Evolutionary conservation across 2,329 filamentous ascomycete species (phyloP).

Genomic region (Monosporascus sp.): DNA sequence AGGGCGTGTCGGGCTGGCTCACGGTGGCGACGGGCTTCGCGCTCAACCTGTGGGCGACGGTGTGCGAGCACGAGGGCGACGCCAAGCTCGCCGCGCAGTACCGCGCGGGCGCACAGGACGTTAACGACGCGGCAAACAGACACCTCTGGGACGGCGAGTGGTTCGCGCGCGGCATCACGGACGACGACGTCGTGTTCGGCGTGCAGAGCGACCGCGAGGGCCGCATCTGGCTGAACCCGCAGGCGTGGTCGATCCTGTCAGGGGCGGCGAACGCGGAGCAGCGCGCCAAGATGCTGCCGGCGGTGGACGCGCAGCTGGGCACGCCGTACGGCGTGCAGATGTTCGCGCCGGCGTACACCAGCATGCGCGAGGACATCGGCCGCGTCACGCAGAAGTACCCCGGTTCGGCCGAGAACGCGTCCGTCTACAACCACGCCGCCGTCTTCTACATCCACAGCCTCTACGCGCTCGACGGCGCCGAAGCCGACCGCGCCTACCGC

Average conservation of each 20-base stretch:
- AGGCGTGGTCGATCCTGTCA: slow-evolving; percentile 47
- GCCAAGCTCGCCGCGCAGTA: slow-evolving; percentile 38
- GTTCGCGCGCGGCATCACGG: slow-evolving; percentile 54
- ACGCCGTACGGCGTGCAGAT: slow-evolving; percentile 51
- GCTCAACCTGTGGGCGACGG: slow-evolving; percentile 46
- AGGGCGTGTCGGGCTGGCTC: slow-evolving; percentile 54
- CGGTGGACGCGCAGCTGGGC: slow-evolving; percentile 45
- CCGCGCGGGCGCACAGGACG: slow-evolving; percentile 36
- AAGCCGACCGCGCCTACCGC: slow-evolving; percentile 45
- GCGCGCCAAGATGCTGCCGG: slow-evolving; percentile 38
- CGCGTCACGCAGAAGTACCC: slow-evolving; percentile 55
- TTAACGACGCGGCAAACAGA: slow-evolving; percentile 45
- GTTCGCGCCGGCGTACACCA: slow-evolving; percentile 49
- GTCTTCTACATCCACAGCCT: slow-evolving; percentile 51
- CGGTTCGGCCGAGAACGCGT: slow-evolving; percentile 52
- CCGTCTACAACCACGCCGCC: slow-evolving; percentile 53
- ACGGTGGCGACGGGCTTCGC: slow-evolving; percentile 51
- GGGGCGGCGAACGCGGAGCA: slow-evolving; percentile 40
- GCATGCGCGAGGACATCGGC: slow-evolving; percentile 54
- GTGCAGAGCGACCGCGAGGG: slow-evolving; percentile 45
- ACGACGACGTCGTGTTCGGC: slow-evolving; percentile 48
- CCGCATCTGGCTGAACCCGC: slow-evolving; percentile 54
- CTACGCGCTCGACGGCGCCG: slow-evolving; percentile 39
- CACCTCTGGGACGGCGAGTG: slow-evolving; percentile 53
- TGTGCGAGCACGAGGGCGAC: slow-evolving; percentile 41